Evolutionary conservation across 257 asterid genomes (phyloP), one percentile per base, ranked within the genome.

Genomic region (Solanum arcanum): DNA sequence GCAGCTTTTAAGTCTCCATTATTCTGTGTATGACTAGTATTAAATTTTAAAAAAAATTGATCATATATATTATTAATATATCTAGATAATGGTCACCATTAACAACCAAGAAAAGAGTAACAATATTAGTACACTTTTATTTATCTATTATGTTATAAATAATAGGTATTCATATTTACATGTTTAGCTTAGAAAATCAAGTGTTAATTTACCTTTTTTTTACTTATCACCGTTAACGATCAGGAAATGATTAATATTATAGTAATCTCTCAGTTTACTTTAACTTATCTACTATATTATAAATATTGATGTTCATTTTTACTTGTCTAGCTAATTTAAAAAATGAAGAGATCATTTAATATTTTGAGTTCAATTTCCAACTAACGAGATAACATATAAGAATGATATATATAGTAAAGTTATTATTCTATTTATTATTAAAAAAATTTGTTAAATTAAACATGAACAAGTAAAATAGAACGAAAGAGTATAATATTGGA

Each of bases 361-460:
- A 60, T 9, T 49, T 60, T 60, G 5, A 20, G 23, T 59, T 59
- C 5, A 21, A 0, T 59, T 59, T 59, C 9, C 13, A 59, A 8
- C 3, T 12, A 59, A 13, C 9, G 68, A 59, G 0, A 59, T 59
- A 21, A 59, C 27, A 21, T 59, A 8, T 59, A 8, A 59, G 68
- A 13, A 12, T 59, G 5, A 59, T 20, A 59, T 21, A 59, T 59
- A 59, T 59, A 59, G 2, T 59, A 59, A 59, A 59, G 9, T 3
- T 56, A 59, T 21, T 21, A 21, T 59, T 59, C 13, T 46, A 12
- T 59, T 59, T 59, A 1, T 59, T 21, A 20, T 59, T 21, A 21
- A 59, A 0, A 0, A 59, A 21, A 0, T 21, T 1, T 9, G 6
- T 59, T 2, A 9, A 59, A 1, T 59, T 1, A 59, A 59, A 59